Base-by-base conservation (phyloP, 2,329 filamentous ascomycete species). In the Ophiosphaerella korrae region DNA sequence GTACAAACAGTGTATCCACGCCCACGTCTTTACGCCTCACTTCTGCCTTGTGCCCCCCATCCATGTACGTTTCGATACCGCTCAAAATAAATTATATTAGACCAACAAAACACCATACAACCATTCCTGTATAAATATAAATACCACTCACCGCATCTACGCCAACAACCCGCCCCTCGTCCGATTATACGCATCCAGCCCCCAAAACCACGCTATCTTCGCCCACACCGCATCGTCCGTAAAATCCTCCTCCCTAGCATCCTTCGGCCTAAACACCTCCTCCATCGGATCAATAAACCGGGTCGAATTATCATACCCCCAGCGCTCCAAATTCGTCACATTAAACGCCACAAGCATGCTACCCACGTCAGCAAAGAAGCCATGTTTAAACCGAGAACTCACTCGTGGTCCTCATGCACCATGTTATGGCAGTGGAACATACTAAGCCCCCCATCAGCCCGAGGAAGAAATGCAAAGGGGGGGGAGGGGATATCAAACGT, bases 341-440 rank as follows among this genome's bases (percentile, higher is more conserved):
- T 78, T 77, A 66, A 78, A 75, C 2, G 70, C 75, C 3, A 67
- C 75, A 60, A 78, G 66, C 76, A 78, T 77, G 41, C 60, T 64
- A 23, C 34, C 2, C 34, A 7, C 14, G 38, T 64, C 37, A 63
- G 52, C 31, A 21, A 7, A 16, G 31, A 13, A 53, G n/a, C n/a
- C n/a, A n/a, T n/a, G n/a, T n/a, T n/a, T n/a, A n/a, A n/a, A n/a
- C n/a, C n/a, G n/a, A n/a, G n/a, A n/a, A n/a, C 65, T 55, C 55
- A 69, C 63, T 73, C 69, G 49, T 76, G 57, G 52, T 78, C 76
- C 62, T 78, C 76, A 54, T 78, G 76, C 36, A 78, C 62, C n/a
- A 78, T 61, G 44, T 78, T 77, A 61, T 78, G 76, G 60, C 74
- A 75, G 42, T 75, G 77, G 56, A 78, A 78, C 74, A 78, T 77